Percentiles rank a stretch among this genome's conserved stretches.
Conservation (phyloP, 2,329 filamentous ascomycete genomes). For the Monilinia aucupariae region DNA sequence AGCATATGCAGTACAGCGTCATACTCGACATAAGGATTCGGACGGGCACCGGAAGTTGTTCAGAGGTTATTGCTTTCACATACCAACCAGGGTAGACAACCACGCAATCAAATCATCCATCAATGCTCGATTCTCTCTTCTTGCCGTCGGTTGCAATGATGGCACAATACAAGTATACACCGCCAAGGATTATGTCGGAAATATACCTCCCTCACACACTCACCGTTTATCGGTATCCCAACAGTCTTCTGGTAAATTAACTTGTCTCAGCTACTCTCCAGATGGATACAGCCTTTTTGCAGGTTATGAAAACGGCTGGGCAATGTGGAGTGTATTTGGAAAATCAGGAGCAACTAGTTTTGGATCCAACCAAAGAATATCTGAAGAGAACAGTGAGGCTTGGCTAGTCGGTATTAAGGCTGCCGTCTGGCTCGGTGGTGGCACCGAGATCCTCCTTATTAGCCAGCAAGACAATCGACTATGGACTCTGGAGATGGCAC, state of each 20-base stretch:
- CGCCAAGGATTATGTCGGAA: constrained; percentile 87
- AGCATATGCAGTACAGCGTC: constrained; percentile 83
- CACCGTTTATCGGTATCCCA: constrained; percentile 65
- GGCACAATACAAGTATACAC: constrained; percentile 85
- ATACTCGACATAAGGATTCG: constrained; percentile 41
- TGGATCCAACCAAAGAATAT: constrained; percentile 57
- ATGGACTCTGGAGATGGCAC: constrained; percentile 86
- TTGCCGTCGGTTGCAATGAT: constrained; percentile 77
- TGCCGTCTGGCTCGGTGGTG: constrained; percentile 81
- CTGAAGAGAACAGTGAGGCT: constrained; percentile 64
- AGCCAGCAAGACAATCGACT: constrained; percentile 67
- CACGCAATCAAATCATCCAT: constrained; percentile 72
- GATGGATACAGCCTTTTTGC: constrained; percentile 96
- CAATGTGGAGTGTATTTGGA: constrained; percentile 95
- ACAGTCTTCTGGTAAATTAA: constrained; percentile 63
- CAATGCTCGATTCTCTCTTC: constrained; percentile 89
- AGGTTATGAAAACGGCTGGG: constrained; percentile 89
- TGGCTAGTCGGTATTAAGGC: constrained; percentile 78
- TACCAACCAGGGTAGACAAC: constrained; percentile 53
- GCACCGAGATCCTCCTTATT: constrained; percentile 76
- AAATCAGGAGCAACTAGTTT: constrained; percentile 86
- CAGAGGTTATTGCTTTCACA: constrained; percentile 85
- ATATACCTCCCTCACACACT: constrained; percentile 80
- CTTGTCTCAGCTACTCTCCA: constrained; percentile 77
- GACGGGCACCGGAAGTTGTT: constrained; percentile 60